These are phyloP conservation scores for Pyrenophora seminiperda DNA, from an alignment of 2,329 filamentous ascomycete genomes.

Conservation along the genomic window DNA sequence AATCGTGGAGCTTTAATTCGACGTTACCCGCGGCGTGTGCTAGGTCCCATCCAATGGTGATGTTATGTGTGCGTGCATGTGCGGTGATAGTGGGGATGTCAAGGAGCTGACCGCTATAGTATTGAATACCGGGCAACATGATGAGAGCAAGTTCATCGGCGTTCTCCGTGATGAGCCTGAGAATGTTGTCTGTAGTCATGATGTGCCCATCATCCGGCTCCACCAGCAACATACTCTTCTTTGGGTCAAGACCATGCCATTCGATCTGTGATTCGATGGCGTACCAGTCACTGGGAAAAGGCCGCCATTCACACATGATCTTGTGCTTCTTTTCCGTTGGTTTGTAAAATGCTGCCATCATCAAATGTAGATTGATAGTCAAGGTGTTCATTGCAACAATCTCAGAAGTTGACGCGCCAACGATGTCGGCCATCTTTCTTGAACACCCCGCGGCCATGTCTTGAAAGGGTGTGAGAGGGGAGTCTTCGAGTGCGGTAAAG, in stretches of 20 bases:
- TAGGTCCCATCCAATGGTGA: conserved; percentile 83
- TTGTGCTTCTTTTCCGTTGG: conserved; percentile 71
- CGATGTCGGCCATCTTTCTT: conserved; percentile 69
- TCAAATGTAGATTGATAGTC: conserved; percentile 79
- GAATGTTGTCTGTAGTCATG: conserved; percentile 70
- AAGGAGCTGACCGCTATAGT: conserved; percentile 86
- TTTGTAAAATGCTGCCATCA: conserved; percentile 83
- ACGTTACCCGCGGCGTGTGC: conserved; percentile 88
- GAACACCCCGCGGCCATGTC: conserved; percentile 77
- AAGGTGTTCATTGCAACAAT: conserved; percentile 88
- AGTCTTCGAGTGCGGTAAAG: conserved; percentile 71
- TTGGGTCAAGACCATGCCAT: conserved; percentile 69
- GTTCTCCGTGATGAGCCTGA: conserved; percentile 73
- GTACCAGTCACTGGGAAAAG: conserved; percentile 88
- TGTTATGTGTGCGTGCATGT: conserved; percentile 71
- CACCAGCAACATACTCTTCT: conserved; percentile 72
- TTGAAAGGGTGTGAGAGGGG: conserved; percentile 74
- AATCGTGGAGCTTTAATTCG: conserved; percentile 77
- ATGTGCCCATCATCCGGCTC: conserved; percentile 66
- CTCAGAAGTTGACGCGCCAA: conserved; percentile 73
- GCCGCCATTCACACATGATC: conserved; percentile 83
- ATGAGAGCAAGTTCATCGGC: conserved; percentile 73
- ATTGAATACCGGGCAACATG: conserved; percentile 84
- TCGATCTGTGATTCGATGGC: conserved; percentile 80
- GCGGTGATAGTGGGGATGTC: conserved; percentile 80